A percentile compares a stretch with the other conserved stretches of the same genome.
Evolutionary conservation across 352 stramenopile genomes (phyloP).

Genomic region (Pythium utonaiense): DNA sequence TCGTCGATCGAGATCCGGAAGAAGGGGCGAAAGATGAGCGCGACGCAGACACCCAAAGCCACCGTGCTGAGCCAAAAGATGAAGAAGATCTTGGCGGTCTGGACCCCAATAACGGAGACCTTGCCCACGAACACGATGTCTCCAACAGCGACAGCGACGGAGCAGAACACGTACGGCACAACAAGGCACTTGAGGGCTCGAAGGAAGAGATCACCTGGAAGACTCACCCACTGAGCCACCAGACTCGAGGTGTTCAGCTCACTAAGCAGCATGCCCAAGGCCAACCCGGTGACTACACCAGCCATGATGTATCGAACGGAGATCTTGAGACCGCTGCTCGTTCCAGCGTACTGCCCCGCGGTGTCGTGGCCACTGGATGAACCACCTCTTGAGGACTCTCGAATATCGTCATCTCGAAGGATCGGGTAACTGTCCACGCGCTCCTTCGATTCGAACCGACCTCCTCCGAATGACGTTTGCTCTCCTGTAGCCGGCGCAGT

Average conservation of each 20-base stretch:
- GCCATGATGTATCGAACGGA: conserved; percentile 50
- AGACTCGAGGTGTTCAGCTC: conserved; percentile 37
- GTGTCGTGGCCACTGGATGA: background rate
- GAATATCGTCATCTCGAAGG: conserved; percentile 14
- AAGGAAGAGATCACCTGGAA: too few species aligned
- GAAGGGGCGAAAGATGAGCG: conserved; percentile 46
- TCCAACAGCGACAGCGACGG: conserved; percentile 65
- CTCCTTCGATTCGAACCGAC: conserved; percentile 13
- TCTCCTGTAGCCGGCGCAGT: conserved; percentile 3
- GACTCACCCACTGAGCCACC: conserved; percentile 47
- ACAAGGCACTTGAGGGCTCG: conserved; percentile 69
- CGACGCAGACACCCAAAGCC: conserved; percentile 42
- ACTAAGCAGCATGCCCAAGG: conserved; percentile 40
- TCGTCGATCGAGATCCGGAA: conserved; percentile 32
- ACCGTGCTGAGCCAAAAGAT: conserved; percentile 50
- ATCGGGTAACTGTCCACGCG: conserved; percentile 18
- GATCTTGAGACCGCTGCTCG: conserved; percentile 37
- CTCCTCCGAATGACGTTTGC: conserved; percentile 5
- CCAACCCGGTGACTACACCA: conserved; percentile 39
- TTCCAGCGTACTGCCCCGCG: conserved; percentile 32
- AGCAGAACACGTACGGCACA: conserved; percentile 77
- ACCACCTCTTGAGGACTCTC: conserved; percentile 6
- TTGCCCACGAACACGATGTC: too few species aligned
- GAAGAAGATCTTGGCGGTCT: conserved; percentile 63
- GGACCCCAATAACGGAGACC: conserved; percentile 59